Base-by-base conservation (phyloP, 2,329 filamentous ascomycete genomes). In the Colletotrichum musae region DNA sequence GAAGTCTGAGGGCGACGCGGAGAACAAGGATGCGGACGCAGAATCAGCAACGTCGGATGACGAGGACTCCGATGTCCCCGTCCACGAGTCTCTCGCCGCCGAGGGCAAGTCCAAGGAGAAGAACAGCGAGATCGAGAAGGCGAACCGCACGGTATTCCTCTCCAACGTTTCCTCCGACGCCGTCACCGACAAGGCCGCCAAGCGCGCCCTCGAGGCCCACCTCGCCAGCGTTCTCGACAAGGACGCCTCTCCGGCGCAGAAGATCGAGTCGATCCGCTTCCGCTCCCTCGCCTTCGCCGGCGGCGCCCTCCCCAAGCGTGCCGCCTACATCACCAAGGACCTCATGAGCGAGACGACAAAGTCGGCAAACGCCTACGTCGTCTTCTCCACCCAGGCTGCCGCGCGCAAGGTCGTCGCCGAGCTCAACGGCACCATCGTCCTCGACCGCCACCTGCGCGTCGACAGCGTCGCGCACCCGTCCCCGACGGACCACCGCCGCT, bases 321-420 rank as follows among this genome's bases (percentile, higher is more conserved):
- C 95, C n/a, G 93, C 96, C 26, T 98, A 91, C 79, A 96, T 95
- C 71, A 97, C 94, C 75, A 94, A 95, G 78, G 91, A 94, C 26
- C 85, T 98, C 67, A 95, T 98, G 92, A 91, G 93, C 70, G 90
- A 94, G 21, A 99, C 97, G 1, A 96, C 95, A 1, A 94, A 93
- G 76, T 97, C 93, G 71, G 94, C 95, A 68, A 98, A 99, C 78
- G 96, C 96, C 54, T 99, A 99, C 78, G 94, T 88, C 36, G 94
- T 99, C 57, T 98, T 96, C 83, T 92, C 90, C 51, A 94, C 93
- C 2, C 81, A 89, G 1, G 84, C 89, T 9, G 94, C 93, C 3
- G 94, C 94, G 13, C 90, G 94, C 63, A 89, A 92, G 74, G 95
- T 95, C 2, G 89, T 92, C 54, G 85, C 89, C 72, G 88, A 88